These are phyloP conservation scores for Turritis glabra DNA, from an alignment of 345 rosid species.

Conservation along the genomic window DNA sequence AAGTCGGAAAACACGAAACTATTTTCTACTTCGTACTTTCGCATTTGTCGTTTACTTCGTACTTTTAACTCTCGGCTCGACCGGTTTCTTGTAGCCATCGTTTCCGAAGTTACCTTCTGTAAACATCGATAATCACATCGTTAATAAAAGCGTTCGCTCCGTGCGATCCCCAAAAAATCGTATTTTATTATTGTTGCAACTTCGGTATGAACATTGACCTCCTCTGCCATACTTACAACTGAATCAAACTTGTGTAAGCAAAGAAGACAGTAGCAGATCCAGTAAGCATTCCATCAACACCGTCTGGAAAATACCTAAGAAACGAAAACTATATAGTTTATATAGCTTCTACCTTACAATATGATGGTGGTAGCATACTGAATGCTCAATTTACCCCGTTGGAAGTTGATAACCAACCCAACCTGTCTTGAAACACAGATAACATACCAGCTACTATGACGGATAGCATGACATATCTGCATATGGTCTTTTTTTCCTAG, in stretches of 20 bases:
- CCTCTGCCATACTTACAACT: constrained; percentile 99
- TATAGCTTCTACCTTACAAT: constrained; percentile 9
- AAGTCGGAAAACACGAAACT: no score
- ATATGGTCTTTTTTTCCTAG: no score
- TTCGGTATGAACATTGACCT: no score
- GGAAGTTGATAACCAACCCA: constrained; percentile 92
- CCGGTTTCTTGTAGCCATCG: no score
- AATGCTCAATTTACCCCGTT: constrained; percentile 61
- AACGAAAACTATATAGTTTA: not conserved
- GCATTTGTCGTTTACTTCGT: no score
- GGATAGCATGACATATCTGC: constrained; percentile 80
- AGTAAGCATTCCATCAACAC: constrained; percentile 94
- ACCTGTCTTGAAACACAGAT: constrained; percentile 81
- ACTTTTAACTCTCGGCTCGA: no score
- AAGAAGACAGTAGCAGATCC: constrained; percentile 98
- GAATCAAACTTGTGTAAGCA: constrained; percentile 89
- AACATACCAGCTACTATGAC: constrained; percentile 78
- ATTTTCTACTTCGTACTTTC: no score
- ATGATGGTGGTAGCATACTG: not conserved
- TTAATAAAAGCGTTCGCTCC: no score
- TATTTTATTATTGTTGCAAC: no score
- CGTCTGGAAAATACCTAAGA: constrained; percentile 80
- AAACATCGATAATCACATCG: no score
- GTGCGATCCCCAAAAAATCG: no score
- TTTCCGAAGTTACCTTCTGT: no score